Percentiles rank a stretch among this genome's conserved stretches.
Evolutionary conservation across 2,329 filamentous ascomycete species (phyloP).

Genomic region (Diaporthe humulicola): DNA sequence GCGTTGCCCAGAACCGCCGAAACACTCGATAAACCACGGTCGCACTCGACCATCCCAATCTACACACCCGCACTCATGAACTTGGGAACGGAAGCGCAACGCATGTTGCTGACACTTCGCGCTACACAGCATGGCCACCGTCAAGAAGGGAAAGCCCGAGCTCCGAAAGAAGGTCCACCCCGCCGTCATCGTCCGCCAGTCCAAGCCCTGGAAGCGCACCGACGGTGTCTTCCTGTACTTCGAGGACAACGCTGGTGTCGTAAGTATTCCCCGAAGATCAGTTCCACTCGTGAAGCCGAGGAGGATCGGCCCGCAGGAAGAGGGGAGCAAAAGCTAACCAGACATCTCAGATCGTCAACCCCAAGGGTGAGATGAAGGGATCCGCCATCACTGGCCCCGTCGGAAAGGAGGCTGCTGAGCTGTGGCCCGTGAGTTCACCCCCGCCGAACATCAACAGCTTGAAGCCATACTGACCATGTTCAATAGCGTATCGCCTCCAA

Average conservation of each 20-base stretch:
- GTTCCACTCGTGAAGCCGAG: neutral
- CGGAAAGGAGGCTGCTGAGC: conserved; percentile 99
- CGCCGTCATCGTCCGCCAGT: conserved; percentile 97
- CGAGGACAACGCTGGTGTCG: conserved; percentile 99
- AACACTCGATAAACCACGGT: neutral
- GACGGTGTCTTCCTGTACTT: conserved; percentile 99
- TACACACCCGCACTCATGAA: neutral
- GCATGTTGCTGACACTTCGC: conserved; percentile 22
- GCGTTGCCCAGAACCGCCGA: neutral
- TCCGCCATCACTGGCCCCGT: conserved; percentile 98
- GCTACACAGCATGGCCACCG: conserved; percentile 83
- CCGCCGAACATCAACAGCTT: conserved; percentile 58
- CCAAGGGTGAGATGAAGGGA: conserved; percentile 99
- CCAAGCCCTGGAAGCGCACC: conserved; percentile 98
- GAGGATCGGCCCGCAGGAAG: neutral
- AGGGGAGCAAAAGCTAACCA: conserved; percentile 50
- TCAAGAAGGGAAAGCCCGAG: conserved; percentile 99
- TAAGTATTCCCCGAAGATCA: conserved; percentile 65
- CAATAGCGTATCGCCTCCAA: conserved; percentile 93
- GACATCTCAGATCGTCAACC: conserved; percentile 89
- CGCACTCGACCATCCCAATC: neutral
- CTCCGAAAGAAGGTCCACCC: conserved; percentile 99
- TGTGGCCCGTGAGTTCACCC: conserved; percentile 82
- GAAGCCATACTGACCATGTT: neutral
- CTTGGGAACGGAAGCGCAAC: neutral